These are phyloP conservation scores for Papiliotrema flavescens DNA, from an alignment of 1,284 basidiomycete species.

Conservation along the genomic window DNA sequence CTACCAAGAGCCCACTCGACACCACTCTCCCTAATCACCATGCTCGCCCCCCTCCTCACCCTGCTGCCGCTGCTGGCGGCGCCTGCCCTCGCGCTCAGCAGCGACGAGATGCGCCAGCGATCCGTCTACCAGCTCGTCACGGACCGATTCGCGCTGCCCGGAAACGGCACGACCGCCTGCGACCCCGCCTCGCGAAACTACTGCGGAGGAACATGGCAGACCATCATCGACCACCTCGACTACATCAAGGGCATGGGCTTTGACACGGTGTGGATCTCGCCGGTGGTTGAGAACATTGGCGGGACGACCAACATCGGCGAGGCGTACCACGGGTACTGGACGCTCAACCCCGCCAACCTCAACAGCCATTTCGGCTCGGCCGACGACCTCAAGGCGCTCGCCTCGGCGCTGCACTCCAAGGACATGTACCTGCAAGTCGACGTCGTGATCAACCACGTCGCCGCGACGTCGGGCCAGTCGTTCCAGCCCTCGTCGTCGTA, in stretches of 20 bases:
- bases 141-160: slow-evolving; percentile 43
- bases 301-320: slow-evolving; percentile 34
- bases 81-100: slow-evolving; percentile 24
- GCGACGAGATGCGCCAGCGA: slow-evolving; percentile 34
- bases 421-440: slow-evolving; percentile 55
- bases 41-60: slow-evolving; percentile 1
- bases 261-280: slow-evolving; percentile 48
- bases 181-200: slow-evolving; percentile 26
- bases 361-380: slow-evolving; percentile 52
- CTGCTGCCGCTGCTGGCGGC: slow-evolving; percentile 23
- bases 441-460: slow-evolving; percentile 43
- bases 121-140: slow-evolving; percentile 48
- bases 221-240: slow-evolving; percentile 36
- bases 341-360: slow-evolving; percentile 28
- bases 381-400: slow-evolving; percentile 49
- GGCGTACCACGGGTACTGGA: slow-evolving; percentile 49
- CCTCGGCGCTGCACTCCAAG: slow-evolving; percentile 46
- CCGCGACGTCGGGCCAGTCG: slow-evolving; percentile 16
- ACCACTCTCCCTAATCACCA: background rate
- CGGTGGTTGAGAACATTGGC: slow-evolving; percentile 43
- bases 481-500: slow-evolving; percentile 18
- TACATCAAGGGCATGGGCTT: slow-evolving; percentile 50
- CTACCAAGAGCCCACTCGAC: too few species aligned
- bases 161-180: slow-evolving; percentile 27
- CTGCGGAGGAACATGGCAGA: slow-evolving; percentile 46